Base-by-base conservation (phyloP, 345 rosid genomes). In the Hibiscus syriacus region DNA sequence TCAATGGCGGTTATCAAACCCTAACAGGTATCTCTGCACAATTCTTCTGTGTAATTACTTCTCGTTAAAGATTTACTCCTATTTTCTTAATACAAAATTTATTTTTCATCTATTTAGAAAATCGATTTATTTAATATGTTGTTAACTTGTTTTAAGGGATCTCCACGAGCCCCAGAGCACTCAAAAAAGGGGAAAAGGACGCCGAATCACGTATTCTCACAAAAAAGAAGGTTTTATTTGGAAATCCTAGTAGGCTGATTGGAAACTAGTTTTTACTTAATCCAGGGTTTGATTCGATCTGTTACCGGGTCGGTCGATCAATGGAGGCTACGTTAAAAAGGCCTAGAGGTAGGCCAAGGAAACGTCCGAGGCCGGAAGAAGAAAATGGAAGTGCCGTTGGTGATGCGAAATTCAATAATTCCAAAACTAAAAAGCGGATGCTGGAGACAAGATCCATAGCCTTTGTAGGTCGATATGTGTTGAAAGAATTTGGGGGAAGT, bases 271-370 rank as follows among this genome's bases (percentile, higher is more conserved):
- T 29, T 32, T 25, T 22, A 64, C 39, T 49, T 25, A 72, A 73
- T 72, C 71, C 59, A 48, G 70, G 70, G 62, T 52, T 80, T 17
- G 78, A 70, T 75, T 77, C 46, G 61, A 73, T 76, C 72, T 30
- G 60, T 4, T 19, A 60, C 20, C 30, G 3, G 65, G 49, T 32
- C 55, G 73, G 59, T 81, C 48, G 64, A 54, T 57, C 32, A 41
- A 87, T 90, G 93, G 91, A 87, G 78, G 39, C 60, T 30, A 72
- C 67, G 72, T 88, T 78, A 62, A 79, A 76, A 9, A 80, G 81
- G 67, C 86, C 85, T 50, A 79, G 92, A 62, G 99, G 98, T 45
- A 75, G 98, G 52, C 98, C 99, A 0, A 89, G 82, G 87, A 87
- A 80, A 72, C 80, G 88, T 38, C 77, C 73, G 56, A 78, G 77